phyloP scores from a whole-genome alignment of 1,139 yeast species.

The Suhomyces chickasaworum region DNA sequence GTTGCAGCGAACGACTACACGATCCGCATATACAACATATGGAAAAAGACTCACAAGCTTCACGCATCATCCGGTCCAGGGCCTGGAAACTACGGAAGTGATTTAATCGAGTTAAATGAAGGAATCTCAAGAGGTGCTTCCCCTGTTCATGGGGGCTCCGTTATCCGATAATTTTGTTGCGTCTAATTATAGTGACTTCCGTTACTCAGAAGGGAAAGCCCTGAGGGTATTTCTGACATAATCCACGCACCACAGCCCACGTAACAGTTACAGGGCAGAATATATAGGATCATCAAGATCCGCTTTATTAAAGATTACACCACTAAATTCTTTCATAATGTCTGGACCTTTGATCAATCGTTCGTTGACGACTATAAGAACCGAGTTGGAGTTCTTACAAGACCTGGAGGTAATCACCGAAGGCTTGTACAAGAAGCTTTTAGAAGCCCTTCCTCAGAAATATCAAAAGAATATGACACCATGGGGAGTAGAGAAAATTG shows the following conservation, averaged over 20 bases:
- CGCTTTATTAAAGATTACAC: not conserved
- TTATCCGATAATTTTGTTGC: not conserved
- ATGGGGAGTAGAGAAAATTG: slow-evolving; percentile 48
- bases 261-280: not conserved
- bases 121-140: slow-evolving; percentile 35
- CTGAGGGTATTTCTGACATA: not conserved
- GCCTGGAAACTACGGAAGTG: slow-evolving; percentile 52
- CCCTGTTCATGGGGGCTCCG: not conserved
- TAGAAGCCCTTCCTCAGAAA: slow-evolving; percentile 57
- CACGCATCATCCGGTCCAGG: slow-evolving; percentile 35
- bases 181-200: not conserved
- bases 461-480: slow-evolving; percentile 59
- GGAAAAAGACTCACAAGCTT: slow-evolving; percentile 47
- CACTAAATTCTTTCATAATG: slow-evolving; percentile 24
- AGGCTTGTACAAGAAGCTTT: slow-evolving; percentile 54
- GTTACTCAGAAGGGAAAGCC: not conserved
- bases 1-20: slow-evolving; percentile 79
- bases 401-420: slow-evolving; percentile 77
- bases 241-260: slow-evolving; percentile 2
- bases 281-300: slow-evolving; percentile 1
- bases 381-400: slow-evolving; percentile 76
- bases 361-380: slow-evolving; percentile 71
- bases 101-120: slow-evolving; percentile 58
- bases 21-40: slow-evolving; percentile 68
- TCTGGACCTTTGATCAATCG: slow-evolving; percentile 71